A percentile compares a stretch with the other conserved stretches of the same genome.
Conservation (phyloP, 495 filamentous ascomycete species). For the Cudoniella acicularis region DNA sequence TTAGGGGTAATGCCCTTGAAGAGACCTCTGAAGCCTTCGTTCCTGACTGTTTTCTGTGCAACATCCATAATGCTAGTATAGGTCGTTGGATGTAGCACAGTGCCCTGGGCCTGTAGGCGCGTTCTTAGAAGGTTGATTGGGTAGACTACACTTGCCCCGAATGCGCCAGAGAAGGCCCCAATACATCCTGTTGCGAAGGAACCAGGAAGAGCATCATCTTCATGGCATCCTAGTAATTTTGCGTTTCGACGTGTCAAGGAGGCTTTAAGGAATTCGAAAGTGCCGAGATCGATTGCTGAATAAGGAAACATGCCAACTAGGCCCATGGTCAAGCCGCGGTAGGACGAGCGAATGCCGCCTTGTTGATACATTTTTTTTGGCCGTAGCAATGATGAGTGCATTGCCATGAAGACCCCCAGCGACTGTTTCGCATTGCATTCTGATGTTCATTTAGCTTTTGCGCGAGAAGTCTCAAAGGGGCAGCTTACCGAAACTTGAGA, state of each 20-base stretch:
- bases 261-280: slow-evolving; percentile 88
- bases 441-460: slow-evolving; percentile 38
- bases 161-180: slow-evolving; percentile 84
- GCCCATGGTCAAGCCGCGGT: slow-evolving; percentile 89
- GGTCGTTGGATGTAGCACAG: slow-evolving; percentile 81
- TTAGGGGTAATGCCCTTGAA: slow-evolving; percentile 97
- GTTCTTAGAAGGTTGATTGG: slow-evolving; percentile 94
- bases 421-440: slow-evolving; percentile 93
- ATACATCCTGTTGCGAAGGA: slow-evolving; percentile 79
- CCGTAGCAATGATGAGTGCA: slow-evolving; percentile 74
- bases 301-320: slow-evolving; percentile 97
- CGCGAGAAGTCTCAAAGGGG: slow-evolving; percentile 3
- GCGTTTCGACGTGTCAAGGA: slow-evolving; percentile 66
- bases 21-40: slow-evolving; percentile 81
- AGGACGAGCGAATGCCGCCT: slow-evolving; percentile 72
- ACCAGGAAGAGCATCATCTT: slow-evolving; percentile 74
- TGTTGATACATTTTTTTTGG: slow-evolving; percentile 78
- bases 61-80: slow-evolving; percentile 90
- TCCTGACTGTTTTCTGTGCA: slow-evolving; percentile 69
- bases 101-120: slow-evolving; percentile 91
- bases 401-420: slow-evolving; percentile 81
- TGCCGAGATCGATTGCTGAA: slow-evolving; percentile 91
- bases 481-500: slow-evolving; percentile 67
- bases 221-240: slow-evolving; percentile 63
- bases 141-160: slow-evolving; percentile 91